Evolutionary conservation across 352 stramenopile genomes (phyloP).

Genomic region (Globisporangium spinosum): DNA sequence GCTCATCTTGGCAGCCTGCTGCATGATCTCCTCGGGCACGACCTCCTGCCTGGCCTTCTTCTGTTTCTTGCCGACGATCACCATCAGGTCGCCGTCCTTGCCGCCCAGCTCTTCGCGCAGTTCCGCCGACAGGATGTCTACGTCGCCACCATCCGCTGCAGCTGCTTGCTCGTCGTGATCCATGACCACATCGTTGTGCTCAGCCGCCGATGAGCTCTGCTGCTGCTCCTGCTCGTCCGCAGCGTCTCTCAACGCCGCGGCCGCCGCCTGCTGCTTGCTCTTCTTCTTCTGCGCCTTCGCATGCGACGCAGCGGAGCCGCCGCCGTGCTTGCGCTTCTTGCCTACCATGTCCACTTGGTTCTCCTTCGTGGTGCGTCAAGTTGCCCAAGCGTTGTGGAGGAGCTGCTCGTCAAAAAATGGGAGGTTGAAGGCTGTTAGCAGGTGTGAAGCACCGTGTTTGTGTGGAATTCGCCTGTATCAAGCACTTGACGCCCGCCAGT

Average conservation of each 20-base stretch:
- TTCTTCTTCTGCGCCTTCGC: conserved; percentile 55
- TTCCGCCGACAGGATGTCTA: conserved; percentile 58
- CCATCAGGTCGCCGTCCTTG: conserved; percentile 54
- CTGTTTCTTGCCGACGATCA: conserved; percentile 53
- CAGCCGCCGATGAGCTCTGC: background rate
- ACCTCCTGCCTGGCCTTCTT: conserved; percentile 48
- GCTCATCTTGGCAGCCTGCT: conserved; percentile 65
- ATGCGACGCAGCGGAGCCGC: conserved; percentile 26
- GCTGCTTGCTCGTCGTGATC: conserved; percentile 19
- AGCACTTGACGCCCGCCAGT: background rate
- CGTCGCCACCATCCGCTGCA: conserved; percentile 11
- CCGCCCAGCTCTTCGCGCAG: conserved; percentile 60
- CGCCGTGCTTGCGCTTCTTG: conserved; percentile 61
- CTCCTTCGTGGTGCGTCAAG: conserved; percentile 2
- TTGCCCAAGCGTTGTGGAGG: background rate
- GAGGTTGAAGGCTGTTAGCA: conserved; percentile 8
- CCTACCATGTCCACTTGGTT: conserved; percentile 30
- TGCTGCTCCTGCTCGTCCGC: conserved; percentile 14
- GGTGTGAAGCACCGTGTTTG: conserved; percentile 7
- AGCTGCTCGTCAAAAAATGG: conserved; percentile 3
- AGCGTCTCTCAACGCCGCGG: conserved; percentile 11
- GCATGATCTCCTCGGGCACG: conserved; percentile 52
- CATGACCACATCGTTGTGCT: conserved; percentile 7
- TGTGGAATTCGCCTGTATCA: background rate
- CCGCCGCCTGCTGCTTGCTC: conserved; percentile 22